Evolutionary conservation across 2,329 filamentous ascomycete species (phyloP), one percentile per base, ranked within the genome.

Genomic region (Ceratocystiopsis sp.): DNA sequence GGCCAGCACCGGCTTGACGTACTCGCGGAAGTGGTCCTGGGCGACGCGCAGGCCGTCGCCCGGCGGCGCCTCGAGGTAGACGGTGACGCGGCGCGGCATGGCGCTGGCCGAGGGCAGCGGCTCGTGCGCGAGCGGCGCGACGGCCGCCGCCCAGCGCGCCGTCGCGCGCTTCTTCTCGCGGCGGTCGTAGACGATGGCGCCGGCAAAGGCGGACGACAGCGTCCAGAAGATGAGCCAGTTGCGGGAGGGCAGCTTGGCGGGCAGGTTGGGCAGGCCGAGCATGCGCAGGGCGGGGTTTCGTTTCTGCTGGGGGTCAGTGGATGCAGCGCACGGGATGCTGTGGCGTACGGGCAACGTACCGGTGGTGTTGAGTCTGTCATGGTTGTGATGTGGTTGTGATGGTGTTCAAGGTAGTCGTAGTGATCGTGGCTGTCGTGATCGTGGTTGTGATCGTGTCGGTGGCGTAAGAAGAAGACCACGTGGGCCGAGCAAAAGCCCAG

Each of bases 211-310:
- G 42, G 79, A 79, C 12, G 80, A 80, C 44, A 96, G 60, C 39
- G 80, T 69, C 61, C 87, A 77, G 65, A 98, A 98, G 55, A 98
- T 95, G 63, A 91, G 76, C 91, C 91, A 98, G 60, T 96, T 96
- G 48, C 91, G 82, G 16, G 89, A 96, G 9, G 91, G 91, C 16
- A 98, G 75, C 61, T 78, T 85, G 53, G 78, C 72, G 46, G 83
- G 81, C 48, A 95, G 74, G 51, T 80, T 82, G 41, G 89, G 89
- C 46, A 98, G 67, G 45, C 89, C 89, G 64, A 91, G 76, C 71
- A 84, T 82, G 49, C 74, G 75, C 54, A 84, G 73, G 43, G 77
- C 81, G 37, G 79, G 80, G 61, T 89, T 89, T 41, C 71, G 67
- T 53, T 67, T 37, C 42, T 44, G 21, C n/a, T n/a, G n/a, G 21